These are phyloP conservation scores for Fusarium sp. DNA, from an alignment of 2,329 filamentous ascomycete species.

Conservation along the genomic window DNA sequence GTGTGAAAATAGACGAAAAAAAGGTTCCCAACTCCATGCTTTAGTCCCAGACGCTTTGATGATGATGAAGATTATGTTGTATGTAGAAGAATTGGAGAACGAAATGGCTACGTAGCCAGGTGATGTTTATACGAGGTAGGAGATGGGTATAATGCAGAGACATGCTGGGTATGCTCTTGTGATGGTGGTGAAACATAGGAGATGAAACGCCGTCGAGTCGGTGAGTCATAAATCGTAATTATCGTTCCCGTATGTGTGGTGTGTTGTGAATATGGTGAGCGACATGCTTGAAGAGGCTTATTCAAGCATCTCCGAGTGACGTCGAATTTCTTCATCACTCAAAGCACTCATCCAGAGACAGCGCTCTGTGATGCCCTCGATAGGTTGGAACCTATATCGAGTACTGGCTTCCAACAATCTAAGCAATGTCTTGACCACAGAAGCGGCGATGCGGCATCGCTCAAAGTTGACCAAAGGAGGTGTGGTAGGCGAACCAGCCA, in stretches of 20 bases:
- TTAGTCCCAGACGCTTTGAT: constrained; percentile 40
- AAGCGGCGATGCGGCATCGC: constrained; percentile 78
- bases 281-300: constrained; percentile 15
- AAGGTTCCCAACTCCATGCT: constrained; percentile 45
- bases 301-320: constrained; percentile 63
- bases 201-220: constrained; percentile 35
- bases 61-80: constrained; percentile 25
- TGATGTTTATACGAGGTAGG: constrained; percentile 11
- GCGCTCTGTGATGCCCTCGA: constrained; percentile 80
- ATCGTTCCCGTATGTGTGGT: constrained; percentile 20
- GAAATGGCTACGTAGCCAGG: background rate
- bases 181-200: constrained; percentile 32
- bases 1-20: constrained; percentile 28
- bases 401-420: constrained; percentile 83
- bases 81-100: constrained; percentile 9
- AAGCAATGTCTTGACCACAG: constrained; percentile 81
- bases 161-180: constrained; percentile 38
- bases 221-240: constrained; percentile 40
- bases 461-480: constrained; percentile 85
- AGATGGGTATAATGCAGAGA: constrained; percentile 33
- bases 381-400: constrained; percentile 77
- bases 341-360: constrained; percentile 88
- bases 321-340: constrained; percentile 77
- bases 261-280: background rate
- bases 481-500: constrained; percentile 72